Conservation (phyloP, 1,139 yeast species). For the Geotrichum cucujoidarum region DNA sequence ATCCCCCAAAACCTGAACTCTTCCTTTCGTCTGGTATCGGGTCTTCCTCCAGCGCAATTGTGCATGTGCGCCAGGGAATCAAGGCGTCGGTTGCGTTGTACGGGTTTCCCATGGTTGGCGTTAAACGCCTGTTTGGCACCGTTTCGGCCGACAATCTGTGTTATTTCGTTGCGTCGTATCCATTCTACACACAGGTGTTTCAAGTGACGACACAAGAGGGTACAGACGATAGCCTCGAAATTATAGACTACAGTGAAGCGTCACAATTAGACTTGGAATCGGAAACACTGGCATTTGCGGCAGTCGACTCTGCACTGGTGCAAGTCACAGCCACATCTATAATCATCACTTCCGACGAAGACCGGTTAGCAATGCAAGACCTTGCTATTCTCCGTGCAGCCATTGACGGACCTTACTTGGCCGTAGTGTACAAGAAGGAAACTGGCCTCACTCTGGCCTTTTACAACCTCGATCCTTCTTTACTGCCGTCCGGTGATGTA, state of each 20-base stretch:
- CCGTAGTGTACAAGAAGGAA: background rate
- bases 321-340: constrained; percentile 5
- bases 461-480: background rate
- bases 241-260: constrained; percentile 7
- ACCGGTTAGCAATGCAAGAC: background rate
- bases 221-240: constrained; percentile 3
- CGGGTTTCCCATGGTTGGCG: constrained; percentile 8
- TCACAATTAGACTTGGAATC: constrained; percentile 1
- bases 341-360: background rate
- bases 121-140: constrained; percentile 10
- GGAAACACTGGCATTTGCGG: constrained; percentile 8
- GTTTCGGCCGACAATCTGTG: background rate
- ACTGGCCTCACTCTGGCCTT: background rate
- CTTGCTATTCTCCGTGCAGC: background rate
- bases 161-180: constrained; percentile 11
- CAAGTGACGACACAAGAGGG: constrained; percentile 4
- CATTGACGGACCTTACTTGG: background rate
- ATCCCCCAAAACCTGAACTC: background rate
- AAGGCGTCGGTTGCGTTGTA: constrained; percentile 11
- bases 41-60: constrained; percentile 9
- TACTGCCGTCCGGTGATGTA: background rate
- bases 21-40: constrained; percentile 12
- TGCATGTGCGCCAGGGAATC: constrained; percentile 10
- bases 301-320: background rate
- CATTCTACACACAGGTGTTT: constrained; percentile 6